Evolutionary conservation across 768 basidiomycete species (phyloP).

Genomic region (Mycena galericulata): DNA sequence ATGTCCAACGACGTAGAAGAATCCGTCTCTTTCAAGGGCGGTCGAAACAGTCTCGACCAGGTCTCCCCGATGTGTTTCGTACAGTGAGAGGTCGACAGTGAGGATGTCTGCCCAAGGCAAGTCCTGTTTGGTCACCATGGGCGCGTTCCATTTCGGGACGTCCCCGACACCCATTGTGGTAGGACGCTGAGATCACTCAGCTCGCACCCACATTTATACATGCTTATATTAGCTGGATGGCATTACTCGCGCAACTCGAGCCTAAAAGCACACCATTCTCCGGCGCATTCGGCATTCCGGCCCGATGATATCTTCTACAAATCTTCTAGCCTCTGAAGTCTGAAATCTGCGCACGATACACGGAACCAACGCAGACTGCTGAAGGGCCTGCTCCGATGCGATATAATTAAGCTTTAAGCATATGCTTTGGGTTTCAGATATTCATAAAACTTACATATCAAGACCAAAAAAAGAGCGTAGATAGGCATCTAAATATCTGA

Average conservation of each 20-base stretch:
- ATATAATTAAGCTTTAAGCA: no score
- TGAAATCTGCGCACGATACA: background rate
- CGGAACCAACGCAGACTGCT: no score
- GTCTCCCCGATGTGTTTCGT: constrained; percentile 41
- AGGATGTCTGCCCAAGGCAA: constrained; percentile 51
- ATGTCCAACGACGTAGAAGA: constrained; percentile 51
- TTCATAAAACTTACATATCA: no score
- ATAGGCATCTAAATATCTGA: no score
- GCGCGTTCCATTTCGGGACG: constrained; percentile 41
- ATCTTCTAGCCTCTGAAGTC: background rate
- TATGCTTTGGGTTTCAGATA: no score
- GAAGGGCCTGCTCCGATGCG: no score
- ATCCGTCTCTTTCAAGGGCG: constrained; percentile 48
- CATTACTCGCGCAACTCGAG: constrained; percentile 19
- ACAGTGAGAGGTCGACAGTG: constrained; percentile 50
- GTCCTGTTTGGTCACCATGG: constrained; percentile 38
- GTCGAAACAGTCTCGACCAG: constrained; percentile 45
- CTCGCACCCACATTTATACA: background rate
- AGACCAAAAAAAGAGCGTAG: no score
- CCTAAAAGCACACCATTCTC: constrained; percentile 27
- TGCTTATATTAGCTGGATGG: background rate
- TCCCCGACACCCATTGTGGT: background rate
- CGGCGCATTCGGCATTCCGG: background rate
- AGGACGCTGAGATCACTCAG: background rate
- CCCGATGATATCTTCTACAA: background rate